Percentiles rank a stretch among this genome's conserved stretches.
Evolutionary conservation across 1,284 basidiomycete genomes (phyloP).

Genomic region (Fomes fomentarius): DNA sequence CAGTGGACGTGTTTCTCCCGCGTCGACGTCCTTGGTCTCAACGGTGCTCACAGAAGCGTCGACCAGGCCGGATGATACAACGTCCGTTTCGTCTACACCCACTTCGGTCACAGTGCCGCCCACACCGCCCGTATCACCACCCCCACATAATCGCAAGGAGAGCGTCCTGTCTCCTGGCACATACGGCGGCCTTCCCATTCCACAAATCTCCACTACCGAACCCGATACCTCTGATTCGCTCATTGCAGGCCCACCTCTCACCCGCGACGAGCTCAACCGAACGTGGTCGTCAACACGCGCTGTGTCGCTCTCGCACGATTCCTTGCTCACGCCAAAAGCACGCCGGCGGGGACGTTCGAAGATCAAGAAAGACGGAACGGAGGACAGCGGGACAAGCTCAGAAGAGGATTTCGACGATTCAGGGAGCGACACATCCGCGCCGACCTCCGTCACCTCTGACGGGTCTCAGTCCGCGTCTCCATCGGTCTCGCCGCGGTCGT

Average conservation of each 20-base stretch:
- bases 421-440: conserved; percentile 34
- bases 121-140: neutral
- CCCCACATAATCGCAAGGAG: conserved; percentile 8
- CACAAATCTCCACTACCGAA: conserved; percentile 54
- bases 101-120: conserved; percentile 28
- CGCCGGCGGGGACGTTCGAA: conserved; percentile 26
- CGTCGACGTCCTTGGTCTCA: conserved; percentile 33
- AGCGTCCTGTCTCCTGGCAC: conserved; percentile 17
- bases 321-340: conserved; percentile 29
- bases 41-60: conserved; percentile 26
- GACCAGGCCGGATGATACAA: conserved; percentile 24
- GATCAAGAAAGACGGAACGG: conserved; percentile 11
- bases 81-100: conserved; percentile 33
- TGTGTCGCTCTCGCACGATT: conserved; percentile 27
- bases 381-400: conserved; percentile 46
- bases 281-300: conserved; percentile 16
- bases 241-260: conserved; percentile 4
- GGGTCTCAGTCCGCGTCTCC: conserved; percentile 46
- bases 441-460: conserved; percentile 33
- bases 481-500: conserved; percentile 35
- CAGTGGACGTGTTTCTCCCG: conserved; percentile 31
- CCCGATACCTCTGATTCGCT: conserved; percentile 42
- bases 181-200: conserved; percentile 49
- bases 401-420: conserved; percentile 40
- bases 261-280: neutral